Conservation (phyloP, 192 early-diverging fungal genomes). For the Gryganskiella cystojenkinii region DNA sequence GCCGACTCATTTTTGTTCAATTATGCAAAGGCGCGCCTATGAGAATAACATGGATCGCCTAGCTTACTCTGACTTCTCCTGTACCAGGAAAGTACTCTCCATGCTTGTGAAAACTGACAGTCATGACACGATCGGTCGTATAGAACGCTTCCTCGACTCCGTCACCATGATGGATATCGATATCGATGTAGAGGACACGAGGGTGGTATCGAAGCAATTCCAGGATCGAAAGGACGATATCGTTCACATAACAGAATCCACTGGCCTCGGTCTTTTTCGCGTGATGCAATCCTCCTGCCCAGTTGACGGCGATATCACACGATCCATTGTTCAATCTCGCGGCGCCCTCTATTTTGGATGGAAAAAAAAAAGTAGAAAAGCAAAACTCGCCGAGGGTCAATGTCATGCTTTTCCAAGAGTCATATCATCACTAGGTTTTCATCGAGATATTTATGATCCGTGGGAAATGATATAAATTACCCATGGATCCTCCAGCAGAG, state of each 20-base stretch:
- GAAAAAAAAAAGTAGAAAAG: background rate
- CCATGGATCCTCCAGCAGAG: conserved; percentile 93
- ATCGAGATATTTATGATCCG: no score
- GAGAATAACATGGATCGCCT: no score
- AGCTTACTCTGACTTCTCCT: conserved; percentile 85
- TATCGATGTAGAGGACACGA: conserved; percentile 97
- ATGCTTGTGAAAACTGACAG: conserved; percentile 98
- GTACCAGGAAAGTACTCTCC: conserved; percentile 99
- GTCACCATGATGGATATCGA: conserved; percentile 99
- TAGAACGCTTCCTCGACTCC: conserved; percentile 99
- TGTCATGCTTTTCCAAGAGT: no score
- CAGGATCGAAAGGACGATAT: conserved; percentile 94
- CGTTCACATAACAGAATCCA: conserved; percentile 99
- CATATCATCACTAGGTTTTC: no score
- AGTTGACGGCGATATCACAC: conserved; percentile 94
- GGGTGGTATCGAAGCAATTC: conserved; percentile 89
- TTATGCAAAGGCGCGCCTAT: no score
- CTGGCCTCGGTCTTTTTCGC: conserved; percentile 97
- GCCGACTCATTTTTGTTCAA: no score
- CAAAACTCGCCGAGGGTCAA: no score
- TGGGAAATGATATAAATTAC: conserved; percentile 27
- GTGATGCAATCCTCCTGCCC: conserved; percentile 97
- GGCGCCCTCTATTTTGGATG: conserved; percentile 83
- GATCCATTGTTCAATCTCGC: conserved; percentile 84
- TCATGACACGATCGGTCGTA: conserved; percentile 99